These are phyloP conservation scores for Colletotrichum sp. DNA, from an alignment of 2,329 filamentous ascomycete species.

Conservation along the genomic window DNA sequence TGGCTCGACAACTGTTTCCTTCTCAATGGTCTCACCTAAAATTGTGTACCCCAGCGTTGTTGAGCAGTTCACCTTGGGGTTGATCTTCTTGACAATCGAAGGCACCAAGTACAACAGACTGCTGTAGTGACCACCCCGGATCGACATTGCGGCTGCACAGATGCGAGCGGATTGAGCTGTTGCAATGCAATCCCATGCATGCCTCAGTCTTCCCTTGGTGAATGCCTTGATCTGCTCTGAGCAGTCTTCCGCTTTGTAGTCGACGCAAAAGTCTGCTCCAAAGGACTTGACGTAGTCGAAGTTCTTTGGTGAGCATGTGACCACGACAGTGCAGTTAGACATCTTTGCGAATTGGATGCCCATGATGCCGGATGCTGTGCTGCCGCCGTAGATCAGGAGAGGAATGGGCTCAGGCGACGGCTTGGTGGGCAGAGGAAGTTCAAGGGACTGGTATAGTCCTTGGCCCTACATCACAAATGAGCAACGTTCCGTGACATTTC, in stretches of 20 bases:
- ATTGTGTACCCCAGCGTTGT: conserved; percentile 45
- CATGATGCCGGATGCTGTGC: conserved; percentile 62
- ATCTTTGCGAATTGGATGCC: conserved; percentile 49
- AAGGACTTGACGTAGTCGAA: conserved; percentile 42
- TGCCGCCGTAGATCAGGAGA: conserved; percentile 52
- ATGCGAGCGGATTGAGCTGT: conserved; percentile 29
- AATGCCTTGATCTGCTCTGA: conserved; percentile 27
- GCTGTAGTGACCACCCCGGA: conserved; percentile 38
- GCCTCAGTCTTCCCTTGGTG: conserved; percentile 28
- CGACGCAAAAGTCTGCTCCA: conserved; percentile 51
- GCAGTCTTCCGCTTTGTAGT: conserved; percentile 42
- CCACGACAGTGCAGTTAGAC: conserved; percentile 42
- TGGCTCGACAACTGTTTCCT: conserved; percentile 25
- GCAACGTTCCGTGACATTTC: neutral
- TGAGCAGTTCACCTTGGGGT: conserved; percentile 35
- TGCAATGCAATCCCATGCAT: conserved; percentile 42
- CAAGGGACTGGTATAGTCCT: conserved; percentile 50
- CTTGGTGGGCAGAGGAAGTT: conserved; percentile 49
- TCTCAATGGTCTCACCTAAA: conserved; percentile 39
- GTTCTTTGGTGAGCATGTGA: conserved; percentile 44
- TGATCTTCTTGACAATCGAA: conserved; percentile 38
- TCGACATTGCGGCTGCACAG: conserved; percentile 34
- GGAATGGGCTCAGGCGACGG: conserved; percentile 40
- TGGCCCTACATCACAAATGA: conserved; percentile 37
- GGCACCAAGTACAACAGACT: conserved; percentile 42